Base-by-base conservation (phyloP, 495 filamentous ascomycete species). In the Mytilinidion resinicola region DNA sequence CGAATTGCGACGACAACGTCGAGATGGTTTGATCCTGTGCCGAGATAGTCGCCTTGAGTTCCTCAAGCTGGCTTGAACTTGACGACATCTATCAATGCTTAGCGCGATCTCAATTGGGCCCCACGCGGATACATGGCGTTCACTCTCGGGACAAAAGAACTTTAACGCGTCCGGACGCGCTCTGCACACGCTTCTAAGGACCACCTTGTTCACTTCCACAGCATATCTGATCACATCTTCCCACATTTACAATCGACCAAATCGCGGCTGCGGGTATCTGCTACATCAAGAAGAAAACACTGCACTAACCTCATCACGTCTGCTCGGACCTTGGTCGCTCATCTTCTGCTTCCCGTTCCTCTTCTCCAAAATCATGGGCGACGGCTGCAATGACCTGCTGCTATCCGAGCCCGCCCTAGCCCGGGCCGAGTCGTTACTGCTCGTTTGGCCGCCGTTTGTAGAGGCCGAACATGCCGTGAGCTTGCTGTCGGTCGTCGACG, bases 1-100 rank as follows among this genome's bases (percentile, higher is more conserved):
- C 43, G 46, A 72, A 60, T 47, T 72, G 66, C 21, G 63, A 51
- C 30, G 67, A 56, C 1, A 69, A 56, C 3, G 59, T 60, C 8
- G 55, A 61, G 17, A 59, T 62, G 55, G 55, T 67, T 17, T 56
- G 25, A 54, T 59, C 59, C 42, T 60, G 59, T 6, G 63, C 58
- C n/a, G 52, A 57, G 30, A 64, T 59, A 4, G 61, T 67, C 10
- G 57, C 46, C 53, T 63, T 67, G 15, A 67, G 47, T 35, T 63
- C 64, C 30, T 67, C 64, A 3, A 61, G 17, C 41, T 56, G 60
- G 38, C 25, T 30, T 30, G 25, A 30, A 44, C 4, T 44, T 44
- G 41, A 44, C 41, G 41, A n/a, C 41, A n/a, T 19, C 19, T n/a
- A 8, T 19, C 19, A 44, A 2, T 44, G n/a, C 19, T n/a, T 44